These are phyloP conservation scores for Geotrichum carabidarum DNA, from an alignment of 1,139 yeast genomes.

Conservation along the genomic window DNA sequence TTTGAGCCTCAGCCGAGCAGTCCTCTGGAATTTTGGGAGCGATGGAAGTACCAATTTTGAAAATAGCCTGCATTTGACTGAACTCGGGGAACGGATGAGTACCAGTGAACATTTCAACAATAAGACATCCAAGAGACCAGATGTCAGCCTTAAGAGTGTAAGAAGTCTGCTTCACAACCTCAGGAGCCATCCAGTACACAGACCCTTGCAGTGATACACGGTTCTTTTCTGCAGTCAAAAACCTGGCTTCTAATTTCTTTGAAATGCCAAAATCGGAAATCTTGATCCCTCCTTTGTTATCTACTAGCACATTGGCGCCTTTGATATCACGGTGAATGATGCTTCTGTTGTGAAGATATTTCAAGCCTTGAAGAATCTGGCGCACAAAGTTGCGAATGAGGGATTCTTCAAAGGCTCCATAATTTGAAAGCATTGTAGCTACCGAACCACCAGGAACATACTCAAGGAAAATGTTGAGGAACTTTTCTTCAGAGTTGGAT, in stretches of 20 bases:
- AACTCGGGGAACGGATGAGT: constrained; percentile 91
- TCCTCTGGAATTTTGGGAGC: constrained; percentile 73
- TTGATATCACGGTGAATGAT: constrained; percentile 89
- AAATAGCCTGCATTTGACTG: constrained; percentile 93
- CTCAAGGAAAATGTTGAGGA: constrained; percentile 78
- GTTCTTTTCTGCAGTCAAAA: constrained; percentile 41
- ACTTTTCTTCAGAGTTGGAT: constrained; percentile 61
- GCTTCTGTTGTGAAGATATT: constrained; percentile 73
- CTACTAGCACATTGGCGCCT: constrained; percentile 88
- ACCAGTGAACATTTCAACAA: constrained; percentile 92
- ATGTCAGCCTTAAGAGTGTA: constrained; percentile 88
- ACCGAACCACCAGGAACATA: constrained; percentile 98
- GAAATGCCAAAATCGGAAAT: constrained; percentile 94
- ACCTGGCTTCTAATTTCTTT: constrained; percentile 53
- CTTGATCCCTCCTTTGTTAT: constrained; percentile 84
- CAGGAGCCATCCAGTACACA: constrained; percentile 98
- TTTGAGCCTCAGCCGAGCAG: constrained; percentile 61
- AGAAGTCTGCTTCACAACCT: constrained; percentile 85
- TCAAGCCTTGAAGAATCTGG: constrained; percentile 76
- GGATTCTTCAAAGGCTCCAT: constrained; percentile 92
- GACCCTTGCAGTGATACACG: constrained; percentile 90
- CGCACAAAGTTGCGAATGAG: constrained; percentile 75
- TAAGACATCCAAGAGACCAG: constrained; percentile 91
- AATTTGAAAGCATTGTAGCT: constrained; percentile 73
- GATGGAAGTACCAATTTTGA: constrained; percentile 80